Conservation (phyloP, 345 rosid species). For the Hypericum perforatum region DNA sequence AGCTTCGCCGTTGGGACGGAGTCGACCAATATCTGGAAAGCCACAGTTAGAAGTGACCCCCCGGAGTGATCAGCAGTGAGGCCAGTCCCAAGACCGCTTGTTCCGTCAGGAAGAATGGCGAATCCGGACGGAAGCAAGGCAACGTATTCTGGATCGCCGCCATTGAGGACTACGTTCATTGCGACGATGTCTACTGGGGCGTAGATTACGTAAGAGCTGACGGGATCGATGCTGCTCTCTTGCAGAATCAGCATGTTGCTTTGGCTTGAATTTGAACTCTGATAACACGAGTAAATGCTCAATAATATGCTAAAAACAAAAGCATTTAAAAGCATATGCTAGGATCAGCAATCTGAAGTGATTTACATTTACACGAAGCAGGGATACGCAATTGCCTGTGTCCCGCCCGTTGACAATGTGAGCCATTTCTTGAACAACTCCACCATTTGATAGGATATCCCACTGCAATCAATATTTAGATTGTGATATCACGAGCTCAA, state of each 20-base stretch:
- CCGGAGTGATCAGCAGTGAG: slow-evolving; percentile 13
- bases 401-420: slow-evolving; percentile 79
- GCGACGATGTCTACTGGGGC: slow-evolving; percentile 40
- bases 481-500: too few relatives aligned
- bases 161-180: slow-evolving; percentile 41
- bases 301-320: too few relatives aligned
- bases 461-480: slow-evolving; percentile 61
- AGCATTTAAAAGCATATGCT: background rate
- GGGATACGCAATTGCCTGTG: slow-evolving; percentile 65
- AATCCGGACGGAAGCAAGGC: slow-evolving; percentile 83
- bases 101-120: slow-evolving; percentile 59
- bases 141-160: slow-evolving; percentile 66
- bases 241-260: slow-evolving; percentile 47
- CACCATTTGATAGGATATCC: slow-evolving; percentile 77
- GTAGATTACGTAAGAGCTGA: slow-evolving; percentile 36
- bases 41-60: slow-evolving; percentile 74
- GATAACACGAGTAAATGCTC: background rate
- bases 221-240: slow-evolving; percentile 43
- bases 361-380: slow-evolving; percentile 63
- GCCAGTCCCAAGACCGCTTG: slow-evolving; percentile 15
- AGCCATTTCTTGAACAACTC: slow-evolving; percentile 61
- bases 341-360: background rate
- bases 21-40: slow-evolving; percentile 72
- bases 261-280: slow-evolving; percentile 47
- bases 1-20: slow-evolving; percentile 72